A percentile compares a stretch with the other conserved stretches of the same genome.
Conservation (phyloP, 129 eudicot species). For the Gnaphalium uliginosum region DNA sequence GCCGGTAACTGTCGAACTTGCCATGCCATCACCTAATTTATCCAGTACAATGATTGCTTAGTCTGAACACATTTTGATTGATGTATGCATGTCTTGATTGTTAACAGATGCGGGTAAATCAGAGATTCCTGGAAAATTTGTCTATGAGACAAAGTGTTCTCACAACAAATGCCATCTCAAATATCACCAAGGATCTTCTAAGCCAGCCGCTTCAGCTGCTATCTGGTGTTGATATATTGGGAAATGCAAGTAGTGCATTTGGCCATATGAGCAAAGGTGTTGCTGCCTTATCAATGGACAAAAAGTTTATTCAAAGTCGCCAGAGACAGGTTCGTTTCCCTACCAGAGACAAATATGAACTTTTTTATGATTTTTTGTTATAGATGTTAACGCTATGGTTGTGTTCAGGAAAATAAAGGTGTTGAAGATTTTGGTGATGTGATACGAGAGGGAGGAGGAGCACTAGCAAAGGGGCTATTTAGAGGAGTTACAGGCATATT, state of each 20-base stretch:
- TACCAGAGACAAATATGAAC: not conserved
- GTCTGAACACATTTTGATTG: not conserved
- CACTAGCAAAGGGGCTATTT: constrained; percentile 88
- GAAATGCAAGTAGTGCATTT: constrained; percentile 99
- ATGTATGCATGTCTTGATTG: constrained; percentile 4
- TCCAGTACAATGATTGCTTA: not conserved
- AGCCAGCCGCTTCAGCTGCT: constrained; percentile 98
- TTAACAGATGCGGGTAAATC: constrained; percentile 74
- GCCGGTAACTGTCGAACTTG: constrained; percentile 61
- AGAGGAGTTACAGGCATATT: constrained; percentile 94
- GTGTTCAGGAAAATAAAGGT: constrained; percentile 71
- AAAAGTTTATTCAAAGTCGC: constrained; percentile 94
- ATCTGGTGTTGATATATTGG: constrained; percentile 95
- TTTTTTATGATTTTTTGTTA: not conserved
- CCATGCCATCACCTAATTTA: too few relatives aligned
- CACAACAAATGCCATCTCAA: constrained; percentile 62
- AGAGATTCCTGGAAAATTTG: constrained; percentile 76
- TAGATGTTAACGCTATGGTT: not conserved
- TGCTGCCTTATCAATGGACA: constrained; percentile 98
- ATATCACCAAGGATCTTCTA: constrained; percentile 80
- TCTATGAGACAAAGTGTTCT: constrained; percentile 85
- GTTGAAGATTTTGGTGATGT: constrained; percentile 96
- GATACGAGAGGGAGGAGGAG: constrained; percentile 97
- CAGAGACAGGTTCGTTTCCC: constrained; percentile 68
- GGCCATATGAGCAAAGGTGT: constrained; percentile 99